A percentile compares a stretch with the other conserved stretches of the same genome.
Evolutionary conservation across 176 grass and related monocot genomes (phyloP).

Genomic region (Cocos nucifera): DNA sequence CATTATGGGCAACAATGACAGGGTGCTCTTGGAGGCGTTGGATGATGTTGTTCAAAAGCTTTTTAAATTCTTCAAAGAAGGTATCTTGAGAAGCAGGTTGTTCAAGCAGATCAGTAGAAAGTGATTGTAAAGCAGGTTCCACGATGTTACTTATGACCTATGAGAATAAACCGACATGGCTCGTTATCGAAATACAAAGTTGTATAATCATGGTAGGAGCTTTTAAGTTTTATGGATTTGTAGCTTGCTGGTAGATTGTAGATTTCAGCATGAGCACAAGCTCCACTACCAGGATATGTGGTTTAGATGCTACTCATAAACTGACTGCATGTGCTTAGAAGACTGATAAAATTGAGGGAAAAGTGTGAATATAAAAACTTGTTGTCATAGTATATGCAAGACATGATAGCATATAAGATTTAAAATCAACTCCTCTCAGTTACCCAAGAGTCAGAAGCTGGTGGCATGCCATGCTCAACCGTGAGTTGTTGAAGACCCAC

Average conservation of each 20-base stretch:
- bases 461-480: slow-evolving; percentile 77
- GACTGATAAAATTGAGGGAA: too few species aligned
- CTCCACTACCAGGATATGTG: too few species aligned
- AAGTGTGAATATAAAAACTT: too few species aligned
- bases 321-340: too few species aligned
- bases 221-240: too few species aligned
- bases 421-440: slow-evolving; percentile 1
- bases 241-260: too few species aligned
- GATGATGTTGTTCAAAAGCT: slow-evolving; percentile 26
- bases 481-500: slow-evolving; percentile 44
- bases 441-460: slow-evolving; percentile 70
- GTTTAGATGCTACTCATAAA: too few species aligned
- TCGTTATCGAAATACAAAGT: too few species aligned
- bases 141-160: slow-evolving; percentile 50
- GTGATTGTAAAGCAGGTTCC: slow-evolving; percentile 41
- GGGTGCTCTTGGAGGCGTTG: slow-evolving; percentile 56
- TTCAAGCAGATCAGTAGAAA: slow-evolving; percentile 30
- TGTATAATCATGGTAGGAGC: too few species aligned
- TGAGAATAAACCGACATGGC: background rate
- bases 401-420: background rate
- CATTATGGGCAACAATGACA: slow-evolving; percentile 79
- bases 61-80: slow-evolving; percentile 50
- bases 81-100: slow-evolving; percentile 32
- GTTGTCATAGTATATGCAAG: too few species aligned
- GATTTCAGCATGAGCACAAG: too few species aligned